Base-by-base conservation (phyloP, 345 rosid genomes). In the Brassica rapa region DNA sequence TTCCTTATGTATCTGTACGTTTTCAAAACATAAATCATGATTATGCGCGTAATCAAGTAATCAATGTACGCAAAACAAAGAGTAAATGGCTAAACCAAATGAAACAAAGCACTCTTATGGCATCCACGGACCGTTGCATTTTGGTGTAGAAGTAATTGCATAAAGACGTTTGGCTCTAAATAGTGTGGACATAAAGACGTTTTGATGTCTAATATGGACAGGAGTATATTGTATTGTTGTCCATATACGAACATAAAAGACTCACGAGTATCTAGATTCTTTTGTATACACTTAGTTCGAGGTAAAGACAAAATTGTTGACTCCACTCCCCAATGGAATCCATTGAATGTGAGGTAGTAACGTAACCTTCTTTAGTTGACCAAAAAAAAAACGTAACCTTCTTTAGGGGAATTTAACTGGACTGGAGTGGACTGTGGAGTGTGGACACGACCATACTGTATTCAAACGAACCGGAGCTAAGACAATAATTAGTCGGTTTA, bases 231-330 rank as follows among this genome's bases (percentile, higher is more conserved):
- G 49, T 2, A 49, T 3, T 11, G 16, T 46, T 12, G 62, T 6
- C 43, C 66, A 49, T 29, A 46, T 35, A 33, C 23, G 33, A 51
- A 72, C 71, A 72, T 11, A 79, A 60, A 2, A 67, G 73, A 60
- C 69, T 79, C 82, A 79, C 82, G 74, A 72, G 82, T 46, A 24
- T 43, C 43, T 72, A 79, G 77, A 67, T 66, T 73, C 63, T 79
- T 35, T 35, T 60, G 73, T 51, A 59, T 64, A n/a, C 43, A n/a
- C 76, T 27, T 56, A 65, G n/a, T 24, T 79, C 77, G 69, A 73
- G 73, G 77, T 49, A 1, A 73, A 41, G 77, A 72, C 69, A 79
- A 73, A 66, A 46, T 46, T 79, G 73, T 79, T 79, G 82, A 78
- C 77, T 72, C 30, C 1, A 53, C 15, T 4, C 63, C 30, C 4